These are phyloP conservation scores for Dacryopinax primogenitus DNA, from an alignment of 768 basidiomycete genomes.

Conservation along the genomic window DNA sequence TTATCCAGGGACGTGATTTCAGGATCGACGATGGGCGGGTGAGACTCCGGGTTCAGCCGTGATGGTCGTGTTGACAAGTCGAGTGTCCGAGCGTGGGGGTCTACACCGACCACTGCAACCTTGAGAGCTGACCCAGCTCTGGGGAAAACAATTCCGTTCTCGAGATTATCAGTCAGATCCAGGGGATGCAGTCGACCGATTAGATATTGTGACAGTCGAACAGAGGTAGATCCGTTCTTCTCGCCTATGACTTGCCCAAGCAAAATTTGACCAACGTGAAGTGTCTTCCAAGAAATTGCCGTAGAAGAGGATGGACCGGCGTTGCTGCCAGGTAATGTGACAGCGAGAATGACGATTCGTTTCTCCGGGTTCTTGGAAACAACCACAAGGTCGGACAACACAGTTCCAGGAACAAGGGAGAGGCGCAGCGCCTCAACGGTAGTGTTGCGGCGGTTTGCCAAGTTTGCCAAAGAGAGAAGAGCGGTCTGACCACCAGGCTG, in stretches of 20 bases:
- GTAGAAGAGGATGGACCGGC: conserved; percentile 35
- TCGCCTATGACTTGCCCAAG: conserved; percentile 64
- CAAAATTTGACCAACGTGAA: conserved; percentile 60
- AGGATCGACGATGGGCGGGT: conserved; percentile 44
- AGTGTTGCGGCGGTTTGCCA: conserved; percentile 66
- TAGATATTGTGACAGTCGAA: conserved; percentile 62
- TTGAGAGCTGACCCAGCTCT: conserved; percentile 52
- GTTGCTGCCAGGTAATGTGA: conserved; percentile 49
- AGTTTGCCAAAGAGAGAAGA: conserved; percentile 71
- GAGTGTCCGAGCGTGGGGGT: conserved; percentile 52
- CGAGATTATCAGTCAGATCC: conserved; percentile 71
- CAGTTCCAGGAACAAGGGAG: conserved; percentile 53
- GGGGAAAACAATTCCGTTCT: conserved; percentile 43
- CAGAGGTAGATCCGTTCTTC: conserved; percentile 44
- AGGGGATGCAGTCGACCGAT: conserved; percentile 70
- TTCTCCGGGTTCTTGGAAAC: conserved; percentile 79
- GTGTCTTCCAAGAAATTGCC: conserved; percentile 21
- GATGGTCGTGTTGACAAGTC: conserved; percentile 73
- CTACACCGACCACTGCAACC: conserved; percentile 56
- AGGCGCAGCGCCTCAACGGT: conserved; percentile 52
- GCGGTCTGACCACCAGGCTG: conserved; percentile 58
- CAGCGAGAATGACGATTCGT: conserved; percentile 73
- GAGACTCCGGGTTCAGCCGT: conserved; percentile 43
- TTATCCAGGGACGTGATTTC: conserved; percentile 52
- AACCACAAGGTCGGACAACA: conserved; percentile 67